Evolutionary conservation across 345 rosid species (phyloP).

Genomic region (Erysimum cheiranthoides): DNA sequence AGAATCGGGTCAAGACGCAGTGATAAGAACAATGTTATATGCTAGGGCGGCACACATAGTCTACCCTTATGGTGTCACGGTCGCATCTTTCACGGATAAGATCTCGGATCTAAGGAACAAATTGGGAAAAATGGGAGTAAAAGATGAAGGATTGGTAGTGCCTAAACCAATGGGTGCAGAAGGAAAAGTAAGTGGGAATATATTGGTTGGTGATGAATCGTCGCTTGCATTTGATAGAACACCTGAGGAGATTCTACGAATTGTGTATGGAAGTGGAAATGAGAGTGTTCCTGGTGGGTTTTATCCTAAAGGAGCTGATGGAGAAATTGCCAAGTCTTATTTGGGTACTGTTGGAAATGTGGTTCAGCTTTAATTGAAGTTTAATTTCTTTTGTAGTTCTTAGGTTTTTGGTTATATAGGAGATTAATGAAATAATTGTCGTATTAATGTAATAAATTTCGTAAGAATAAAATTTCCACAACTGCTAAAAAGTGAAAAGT

Average conservation of each 20-base stretch:
- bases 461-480: background rate
- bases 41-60: slow-evolving; percentile 46
- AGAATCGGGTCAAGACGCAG: slow-evolving; percentile 88
- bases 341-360: slow-evolving; percentile 29
- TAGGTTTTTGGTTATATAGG: slow-evolving; percentile 26
- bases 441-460: slow-evolving; percentile 20
- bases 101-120: slow-evolving; percentile 41
- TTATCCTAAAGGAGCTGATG: slow-evolving; percentile 68
- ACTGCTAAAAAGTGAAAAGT: background rate
- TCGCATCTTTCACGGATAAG: slow-evolving; percentile 42
- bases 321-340: slow-evolving; percentile 60
- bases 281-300: slow-evolving; percentile 69
- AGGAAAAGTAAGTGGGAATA: slow-evolving; percentile 56
- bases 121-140: slow-evolving; percentile 43
- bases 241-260: slow-evolving; percentile 65
- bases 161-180: slow-evolving; percentile 52
- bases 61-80: slow-evolving; percentile 42
- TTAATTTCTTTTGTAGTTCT: slow-evolving; percentile 19
- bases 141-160: slow-evolving; percentile 71
- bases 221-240: slow-evolving; percentile 61
- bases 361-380: slow-evolving; percentile 26
- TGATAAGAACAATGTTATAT: slow-evolving; percentile 65
- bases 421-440: slow-evolving; percentile 10
- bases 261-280: slow-evolving; percentile 70
- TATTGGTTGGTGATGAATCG: slow-evolving; percentile 59